Percentiles rank a stretch among this genome's conserved stretches.
phyloP scores from a whole-genome alignment of 306 rosid genomes.

The Cicer chorassanicum region DNA sequence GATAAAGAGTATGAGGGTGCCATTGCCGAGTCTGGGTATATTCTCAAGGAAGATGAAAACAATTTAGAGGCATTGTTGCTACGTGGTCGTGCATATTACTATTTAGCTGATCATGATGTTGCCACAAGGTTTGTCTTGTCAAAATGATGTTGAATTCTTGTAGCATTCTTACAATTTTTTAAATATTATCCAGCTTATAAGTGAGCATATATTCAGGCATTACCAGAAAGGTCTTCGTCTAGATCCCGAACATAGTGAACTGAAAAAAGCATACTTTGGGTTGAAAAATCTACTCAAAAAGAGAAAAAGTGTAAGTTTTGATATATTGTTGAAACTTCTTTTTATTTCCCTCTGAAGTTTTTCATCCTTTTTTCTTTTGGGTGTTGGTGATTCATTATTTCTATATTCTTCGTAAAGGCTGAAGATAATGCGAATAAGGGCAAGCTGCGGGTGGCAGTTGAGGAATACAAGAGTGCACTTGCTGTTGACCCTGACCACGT shows the following conservation, averaged over 20 bases:
- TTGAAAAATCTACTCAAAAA: slow-evolving; percentile 91
- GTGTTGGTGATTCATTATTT: slow-evolving; percentile 41
- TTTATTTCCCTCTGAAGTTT: slow-evolving; percentile 17
- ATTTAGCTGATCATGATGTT: slow-evolving; percentile 97
- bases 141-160: slow-evolving; percentile 36
- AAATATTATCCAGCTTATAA: slow-evolving; percentile 17
- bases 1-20: slow-evolving; percentile 79
- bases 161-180: slow-evolving; percentile 2
- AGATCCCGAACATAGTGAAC: slow-evolving; percentile 91
- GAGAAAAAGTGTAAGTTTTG: slow-evolving; percentile 76
- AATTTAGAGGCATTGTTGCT: slow-evolving; percentile 83
- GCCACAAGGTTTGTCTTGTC: slow-evolving; percentile 71
- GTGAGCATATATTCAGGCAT: slow-evolving; percentile 65
- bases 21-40: slow-evolving; percentile 75
- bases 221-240: slow-evolving; percentile 96
- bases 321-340: slow-evolving; percentile 7
- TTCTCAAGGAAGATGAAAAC: slow-evolving; percentile 92
- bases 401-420: slow-evolving; percentile 63
- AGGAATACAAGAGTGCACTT: slow-evolving; percentile 81
- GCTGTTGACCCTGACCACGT: slow-evolving; percentile 85
- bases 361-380: slow-evolving; percentile 35
- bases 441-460: slow-evolving; percentile 87
- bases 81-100: slow-evolving; percentile 95
- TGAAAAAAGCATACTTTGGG: slow-evolving; percentile 95
- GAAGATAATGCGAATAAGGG: slow-evolving; percentile 92